These are phyloP conservation scores for Triticum timopheevii DNA, from an alignment of 176 grass and related monocot genomes.

Conservation along the genomic window DNA sequence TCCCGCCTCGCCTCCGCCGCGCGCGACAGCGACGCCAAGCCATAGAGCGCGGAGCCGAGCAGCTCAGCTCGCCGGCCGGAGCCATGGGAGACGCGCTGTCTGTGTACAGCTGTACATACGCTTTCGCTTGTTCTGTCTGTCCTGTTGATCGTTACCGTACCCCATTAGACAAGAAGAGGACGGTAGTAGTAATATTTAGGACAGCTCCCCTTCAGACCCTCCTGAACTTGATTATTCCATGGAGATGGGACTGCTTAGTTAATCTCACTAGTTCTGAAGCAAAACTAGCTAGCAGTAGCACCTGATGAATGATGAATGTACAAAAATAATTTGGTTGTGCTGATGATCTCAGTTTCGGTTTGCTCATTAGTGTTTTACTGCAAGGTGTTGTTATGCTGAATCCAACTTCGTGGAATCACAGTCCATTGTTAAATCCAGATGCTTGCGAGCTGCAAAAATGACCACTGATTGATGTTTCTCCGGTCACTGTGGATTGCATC, in stretches of 20 bases:
- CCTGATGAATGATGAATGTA: background rate
- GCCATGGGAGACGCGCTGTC: background rate
- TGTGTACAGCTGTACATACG: background rate
- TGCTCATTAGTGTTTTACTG: background rate
- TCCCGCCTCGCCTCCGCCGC: constrained; percentile 89
- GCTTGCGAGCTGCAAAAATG: background rate
- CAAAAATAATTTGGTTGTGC: background rate
- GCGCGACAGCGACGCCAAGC: background rate
- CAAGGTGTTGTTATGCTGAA: background rate
- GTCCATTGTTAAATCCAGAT: background rate
- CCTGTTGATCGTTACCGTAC: background rate
- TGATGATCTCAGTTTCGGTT: background rate
- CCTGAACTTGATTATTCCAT: background rate
- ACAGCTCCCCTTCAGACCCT: background rate
- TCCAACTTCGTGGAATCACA: background rate
- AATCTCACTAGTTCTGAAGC: background rate
- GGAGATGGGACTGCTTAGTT: background rate
- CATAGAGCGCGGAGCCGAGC: too few relatives aligned
- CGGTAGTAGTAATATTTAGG: too few relatives aligned
- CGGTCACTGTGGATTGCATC: background rate
- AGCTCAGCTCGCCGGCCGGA: background rate
- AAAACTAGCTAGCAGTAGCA: background rate
- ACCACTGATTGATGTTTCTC: background rate
- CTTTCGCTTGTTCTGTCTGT: background rate
- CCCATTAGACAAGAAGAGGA: too few relatives aligned